Percentiles rank a stretch among this genome's conserved stretches.
phyloP scores from a whole-genome alignment of 129 eudicot species.

The Saussurea involucrata region DNA sequence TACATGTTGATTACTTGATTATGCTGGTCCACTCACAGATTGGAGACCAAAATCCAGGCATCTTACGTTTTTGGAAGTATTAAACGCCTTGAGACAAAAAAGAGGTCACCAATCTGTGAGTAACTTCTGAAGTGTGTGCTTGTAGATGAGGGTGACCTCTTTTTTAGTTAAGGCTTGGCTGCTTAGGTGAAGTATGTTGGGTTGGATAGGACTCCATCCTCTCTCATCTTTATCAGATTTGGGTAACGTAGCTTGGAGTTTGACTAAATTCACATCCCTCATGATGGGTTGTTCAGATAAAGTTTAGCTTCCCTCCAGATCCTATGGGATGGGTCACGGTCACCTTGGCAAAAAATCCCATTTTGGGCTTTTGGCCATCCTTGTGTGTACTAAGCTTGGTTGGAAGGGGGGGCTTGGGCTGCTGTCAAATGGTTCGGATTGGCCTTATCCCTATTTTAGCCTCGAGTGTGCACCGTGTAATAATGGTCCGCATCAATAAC shows the following conservation, averaged over 20 bases:
- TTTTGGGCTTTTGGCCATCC: background rate
- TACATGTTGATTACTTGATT: background rate
- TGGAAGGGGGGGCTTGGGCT: background rate
- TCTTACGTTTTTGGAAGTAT: background rate
- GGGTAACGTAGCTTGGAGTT: background rate
- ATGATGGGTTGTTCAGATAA: background rate
- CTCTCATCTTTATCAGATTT: background rate
- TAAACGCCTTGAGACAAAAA: background rate
- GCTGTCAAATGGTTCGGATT: background rate
- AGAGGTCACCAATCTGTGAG: background rate
- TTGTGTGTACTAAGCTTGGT: background rate
- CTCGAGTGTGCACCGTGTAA: background rate
- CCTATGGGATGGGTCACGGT: background rate
- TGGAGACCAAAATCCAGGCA: background rate
- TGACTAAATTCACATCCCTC: background rate
- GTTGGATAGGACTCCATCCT: background rate
- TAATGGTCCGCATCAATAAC: background rate
- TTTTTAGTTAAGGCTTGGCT: background rate
- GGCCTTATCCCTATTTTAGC: background rate
- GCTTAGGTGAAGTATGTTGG: background rate
- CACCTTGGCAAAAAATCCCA: background rate
- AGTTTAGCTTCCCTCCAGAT: background rate
- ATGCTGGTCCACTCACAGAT: background rate
- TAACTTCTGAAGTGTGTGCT: background rate
- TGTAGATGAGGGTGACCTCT: background rate